A percentile compares a stretch with the other conserved stretches of the same genome.
These are phyloP conservation scores for Vicia faba DNA, from an alignment of 306 rosid genomes.

Conservation along the genomic window DNA sequence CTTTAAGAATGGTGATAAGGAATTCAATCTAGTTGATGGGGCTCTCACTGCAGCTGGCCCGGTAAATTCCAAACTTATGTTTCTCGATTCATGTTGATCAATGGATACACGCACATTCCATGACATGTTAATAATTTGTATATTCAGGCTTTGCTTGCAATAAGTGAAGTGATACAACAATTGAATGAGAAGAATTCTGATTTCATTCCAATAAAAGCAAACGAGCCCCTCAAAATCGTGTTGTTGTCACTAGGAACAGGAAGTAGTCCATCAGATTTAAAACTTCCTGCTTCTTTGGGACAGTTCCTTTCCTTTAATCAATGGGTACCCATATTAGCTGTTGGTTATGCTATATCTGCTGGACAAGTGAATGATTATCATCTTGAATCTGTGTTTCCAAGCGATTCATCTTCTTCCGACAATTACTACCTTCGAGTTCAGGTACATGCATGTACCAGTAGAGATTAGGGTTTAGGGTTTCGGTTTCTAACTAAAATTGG, in stretches of 20 bases:
- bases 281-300: background rate
- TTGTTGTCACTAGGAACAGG: background rate
- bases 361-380: background rate
- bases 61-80: background rate
- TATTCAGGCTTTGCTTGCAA: constrained; percentile 54
- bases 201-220: background rate
- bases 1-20: background rate
- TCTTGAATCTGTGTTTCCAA: background rate
- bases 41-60: constrained; percentile 21
- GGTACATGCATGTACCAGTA: background rate
- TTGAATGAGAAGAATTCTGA: constrained; percentile 33
- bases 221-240: background rate
- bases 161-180: constrained; percentile 56
- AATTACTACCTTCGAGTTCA: constrained; percentile 3
- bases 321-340: background rate
- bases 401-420: background rate
- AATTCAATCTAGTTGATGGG: constrained; percentile 44
- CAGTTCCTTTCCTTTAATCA: no score
- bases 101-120: no score
- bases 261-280: background rate
- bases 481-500: no score
- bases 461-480: no score
- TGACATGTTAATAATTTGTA: background rate
- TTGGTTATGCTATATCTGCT: background rate
- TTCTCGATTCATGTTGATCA: no score